Evolutionary conservation across 2,329 filamentous ascomycete genomes (phyloP).

Genomic region (Penicillium sp.): DNA sequence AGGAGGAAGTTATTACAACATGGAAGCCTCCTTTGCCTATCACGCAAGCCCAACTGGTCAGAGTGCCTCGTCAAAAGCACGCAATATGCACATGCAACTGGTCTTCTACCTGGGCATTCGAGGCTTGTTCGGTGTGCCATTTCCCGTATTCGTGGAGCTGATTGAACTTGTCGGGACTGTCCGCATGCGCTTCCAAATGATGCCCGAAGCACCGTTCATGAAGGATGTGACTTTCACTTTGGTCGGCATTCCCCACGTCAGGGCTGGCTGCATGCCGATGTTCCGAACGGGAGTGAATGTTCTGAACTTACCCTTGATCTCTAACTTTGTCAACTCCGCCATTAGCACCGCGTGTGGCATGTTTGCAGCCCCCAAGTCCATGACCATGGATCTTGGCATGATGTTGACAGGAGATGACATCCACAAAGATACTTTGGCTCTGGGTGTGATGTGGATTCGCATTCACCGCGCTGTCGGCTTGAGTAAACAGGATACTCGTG

Average conservation of each 20-base stretch:
- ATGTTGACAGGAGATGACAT: conserved; percentile 90
- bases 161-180: conserved; percentile 86
- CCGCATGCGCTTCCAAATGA: conserved; percentile 76
- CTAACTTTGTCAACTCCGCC: conserved; percentile 94
- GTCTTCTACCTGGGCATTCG: conserved; percentile 91
- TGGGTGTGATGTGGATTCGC: conserved; percentile 87
- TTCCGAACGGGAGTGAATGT: conserved; percentile 87
- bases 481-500: conserved; percentile 85
- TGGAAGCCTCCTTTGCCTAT: conserved; percentile 87
- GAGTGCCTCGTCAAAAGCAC: conserved; percentile 74
- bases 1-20: conserved; percentile 87
- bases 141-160: conserved; percentile 88
- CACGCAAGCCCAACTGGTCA: conserved; percentile 74
- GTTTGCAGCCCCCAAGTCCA: conserved; percentile 91
- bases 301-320: conserved; percentile 86
- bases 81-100: conserved; percentile 96
- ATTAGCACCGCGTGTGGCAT: conserved; percentile 82
- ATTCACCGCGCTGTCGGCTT: conserved; percentile 85
- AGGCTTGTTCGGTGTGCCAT: conserved; percentile 81
- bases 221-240: conserved; percentile 90
- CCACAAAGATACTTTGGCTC: conserved; percentile 76
- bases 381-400: conserved; percentile 87
- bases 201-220: conserved; percentile 85
- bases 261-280: conserved; percentile 88
- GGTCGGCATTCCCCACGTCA: conserved; percentile 88